phyloP scores from a whole-genome alignment of 2,329 filamentous ascomycete genomes.

The Penicillium vulpinum region DNA sequence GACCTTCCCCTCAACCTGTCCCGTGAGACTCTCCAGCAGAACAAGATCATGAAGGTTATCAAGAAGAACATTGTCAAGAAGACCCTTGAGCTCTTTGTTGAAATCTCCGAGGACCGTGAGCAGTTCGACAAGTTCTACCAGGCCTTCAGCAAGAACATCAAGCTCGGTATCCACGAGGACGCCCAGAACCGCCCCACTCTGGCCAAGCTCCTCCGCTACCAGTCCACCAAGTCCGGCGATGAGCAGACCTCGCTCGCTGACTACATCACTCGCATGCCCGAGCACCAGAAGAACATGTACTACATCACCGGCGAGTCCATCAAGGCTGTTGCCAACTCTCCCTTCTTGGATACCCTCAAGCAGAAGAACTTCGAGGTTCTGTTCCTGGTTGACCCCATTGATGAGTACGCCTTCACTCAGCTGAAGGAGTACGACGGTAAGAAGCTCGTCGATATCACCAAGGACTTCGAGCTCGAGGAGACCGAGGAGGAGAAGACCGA shows the following conservation, averaged over 20 bases:
- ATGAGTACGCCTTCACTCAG: conserved; percentile 99
- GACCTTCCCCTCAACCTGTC: conserved; percentile 99
- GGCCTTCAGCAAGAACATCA: conserved; percentile 99
- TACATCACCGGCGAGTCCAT: conserved; percentile 99
- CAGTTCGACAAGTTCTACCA: conserved; percentile 99
- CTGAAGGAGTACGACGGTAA: conserved; percentile 99
- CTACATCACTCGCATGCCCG: conserved; percentile 98
- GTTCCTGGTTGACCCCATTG: conserved; percentile 98
- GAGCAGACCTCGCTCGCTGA: conserved; percentile 92
- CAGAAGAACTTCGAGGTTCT: conserved; percentile 99
- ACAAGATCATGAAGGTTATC: conserved; percentile 99
- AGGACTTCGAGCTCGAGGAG: conserved; percentile 99
- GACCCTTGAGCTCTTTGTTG: conserved; percentile 97
- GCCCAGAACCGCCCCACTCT: conserved; percentile 90
- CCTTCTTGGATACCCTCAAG: conserved; percentile 98
- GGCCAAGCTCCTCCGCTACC: conserved; percentile 98
- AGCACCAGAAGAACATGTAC: conserved; percentile 99
- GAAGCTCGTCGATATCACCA: conserved; percentile 99
- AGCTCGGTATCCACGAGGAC: conserved; percentile 99
- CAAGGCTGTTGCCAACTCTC: conserved; percentile 96
- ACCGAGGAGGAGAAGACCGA: conserved; percentile 98
- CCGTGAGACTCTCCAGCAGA: conserved; percentile 99
- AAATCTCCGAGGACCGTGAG: conserved; percentile 99
- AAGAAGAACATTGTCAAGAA: conserved; percentile 99
- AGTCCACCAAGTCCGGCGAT: conserved; percentile 97